These are phyloP conservation scores for Diaporthe aspalathi DNA, from an alignment of 2,329 filamentous ascomycete genomes.

Conservation along the genomic window DNA sequence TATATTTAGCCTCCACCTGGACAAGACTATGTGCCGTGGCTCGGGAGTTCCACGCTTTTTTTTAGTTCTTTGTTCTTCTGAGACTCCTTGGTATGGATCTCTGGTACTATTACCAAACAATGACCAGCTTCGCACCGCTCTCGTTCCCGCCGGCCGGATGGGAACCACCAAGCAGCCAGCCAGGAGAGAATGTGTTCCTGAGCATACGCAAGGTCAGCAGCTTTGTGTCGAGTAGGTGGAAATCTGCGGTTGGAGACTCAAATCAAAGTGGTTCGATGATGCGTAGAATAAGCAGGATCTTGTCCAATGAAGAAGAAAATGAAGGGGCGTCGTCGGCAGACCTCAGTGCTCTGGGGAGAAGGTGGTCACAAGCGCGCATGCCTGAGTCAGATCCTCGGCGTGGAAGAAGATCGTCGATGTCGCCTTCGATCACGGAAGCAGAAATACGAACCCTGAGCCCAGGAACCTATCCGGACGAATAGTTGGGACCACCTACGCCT, in stretches of 20 bases:
- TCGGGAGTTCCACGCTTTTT: too few relatives aligned
- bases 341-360: background rate
- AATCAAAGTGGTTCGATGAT: background rate
- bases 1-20: too few relatives aligned
- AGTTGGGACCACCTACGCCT: too few relatives aligned
- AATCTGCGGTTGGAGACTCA: background rate
- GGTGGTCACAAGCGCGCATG: background rate
- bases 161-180: background rate
- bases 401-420: background rate
- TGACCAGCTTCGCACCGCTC: background rate
- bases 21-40: too few relatives aligned
- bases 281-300: background rate
- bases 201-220: background rate
- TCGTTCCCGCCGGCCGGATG: background rate
- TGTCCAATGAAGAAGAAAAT: background rate
- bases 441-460: background rate
- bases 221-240: background rate
- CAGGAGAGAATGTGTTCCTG: background rate
- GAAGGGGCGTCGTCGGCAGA: background rate
- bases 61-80: rapidly evolving
- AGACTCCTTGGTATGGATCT: rapidly evolving
- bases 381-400: background rate
- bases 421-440: background rate
- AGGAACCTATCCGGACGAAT: background rate
- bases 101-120: background rate